Evolutionary conservation across 2,329 filamentous ascomycete genomes (phyloP), one percentile per base, ranked within the genome.

Genomic region (Penicillium sp.): DNA sequence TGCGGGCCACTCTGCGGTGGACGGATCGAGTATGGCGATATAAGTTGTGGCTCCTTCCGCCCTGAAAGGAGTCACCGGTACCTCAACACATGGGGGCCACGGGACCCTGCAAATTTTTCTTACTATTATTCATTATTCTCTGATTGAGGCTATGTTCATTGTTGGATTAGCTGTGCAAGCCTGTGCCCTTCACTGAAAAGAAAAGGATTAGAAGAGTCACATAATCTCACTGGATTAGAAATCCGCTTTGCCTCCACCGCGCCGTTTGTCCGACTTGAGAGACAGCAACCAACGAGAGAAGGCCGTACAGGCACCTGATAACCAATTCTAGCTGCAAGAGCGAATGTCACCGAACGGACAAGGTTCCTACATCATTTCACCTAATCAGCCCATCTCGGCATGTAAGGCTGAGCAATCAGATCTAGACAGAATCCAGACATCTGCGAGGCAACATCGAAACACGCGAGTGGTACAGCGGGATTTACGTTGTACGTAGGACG

Each of bases 61-160:
- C 57, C 56, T 55, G 14, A 57, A 60, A 56, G 41, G 18, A 57
- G 52, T 60, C 58, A 60, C 58, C 58, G 58, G 49, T 14, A 45
- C 33, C 38, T 25, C 29, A 30, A 34, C 30, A 12, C 16, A 37
- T n/a, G 16, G 14, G 33, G 16, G 22, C 49, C 54, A 57, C 53
- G 55, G 50, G 55, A 37, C 38, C 37, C 13, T 3, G 27, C 53
- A 54, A 33, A 52, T 8, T 49, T 58, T 41, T 46, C 14, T 28
- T 22, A n/a, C 25, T 22, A n/a, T 27, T 25, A 19, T 18, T 14
- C 18, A 9, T 12, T 38, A 28, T 16, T 35, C 18, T 27, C 22
- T n/a, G n/a, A n/a, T 25, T 25, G 22, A 22, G 22, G 22, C 22
- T 25, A 8, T 18, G 34, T 12, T 22, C 22, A 22, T 12, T 25